phyloP scores from a whole-genome alignment of 2,329 filamentous ascomycete genomes.

The Phialophora expanda region DNA sequence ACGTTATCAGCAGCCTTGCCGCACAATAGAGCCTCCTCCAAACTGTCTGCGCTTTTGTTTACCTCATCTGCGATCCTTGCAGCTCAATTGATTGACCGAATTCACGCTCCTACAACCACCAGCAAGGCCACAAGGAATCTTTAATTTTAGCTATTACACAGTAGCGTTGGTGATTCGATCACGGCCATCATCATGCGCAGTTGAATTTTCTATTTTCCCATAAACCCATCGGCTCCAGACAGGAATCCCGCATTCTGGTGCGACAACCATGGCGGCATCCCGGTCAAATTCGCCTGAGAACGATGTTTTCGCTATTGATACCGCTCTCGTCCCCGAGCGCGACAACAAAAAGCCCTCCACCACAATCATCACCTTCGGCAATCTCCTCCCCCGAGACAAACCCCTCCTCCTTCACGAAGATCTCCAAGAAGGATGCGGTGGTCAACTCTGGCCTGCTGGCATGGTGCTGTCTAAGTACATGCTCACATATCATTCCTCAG shows the following conservation, averaged over 20 bases:
- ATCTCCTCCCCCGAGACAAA: conserved; percentile 68
- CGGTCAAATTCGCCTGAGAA: conserved; percentile 41
- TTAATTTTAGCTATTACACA: not conserved
- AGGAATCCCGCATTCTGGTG: not conserved
- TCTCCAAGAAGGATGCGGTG: conserved; percentile 84
- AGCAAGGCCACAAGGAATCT: not conserved
- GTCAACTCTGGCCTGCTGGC: conserved; percentile 92
- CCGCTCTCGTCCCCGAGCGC: conserved; percentile 62
- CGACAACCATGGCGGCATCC: conserved; percentile 30
- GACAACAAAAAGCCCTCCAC: conserved; percentile 58
- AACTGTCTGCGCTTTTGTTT: not conserved
- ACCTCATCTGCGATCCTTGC: not conserved
- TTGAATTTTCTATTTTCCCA: not conserved
- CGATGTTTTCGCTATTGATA: conserved; percentile 53
- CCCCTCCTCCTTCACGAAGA: conserved; percentile 79
- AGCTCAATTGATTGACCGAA: not conserved
- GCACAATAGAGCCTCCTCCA: not conserved
- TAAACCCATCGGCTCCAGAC: not conserved
- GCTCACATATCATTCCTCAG: conserved; percentile 53
- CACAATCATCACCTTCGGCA: conserved; percentile 69
- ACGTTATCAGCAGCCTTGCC: conserved; percentile 15
- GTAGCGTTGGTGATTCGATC: not conserved
- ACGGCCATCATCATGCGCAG: not conserved
- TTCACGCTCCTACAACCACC: not conserved
- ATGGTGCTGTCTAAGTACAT: conserved; percentile 87